Percentiles rank a stretch among this genome's conserved stretches.
phyloP scores from a whole-genome alignment of 2,329 filamentous ascomycete species.

The Alternaria sp. region DNA sequence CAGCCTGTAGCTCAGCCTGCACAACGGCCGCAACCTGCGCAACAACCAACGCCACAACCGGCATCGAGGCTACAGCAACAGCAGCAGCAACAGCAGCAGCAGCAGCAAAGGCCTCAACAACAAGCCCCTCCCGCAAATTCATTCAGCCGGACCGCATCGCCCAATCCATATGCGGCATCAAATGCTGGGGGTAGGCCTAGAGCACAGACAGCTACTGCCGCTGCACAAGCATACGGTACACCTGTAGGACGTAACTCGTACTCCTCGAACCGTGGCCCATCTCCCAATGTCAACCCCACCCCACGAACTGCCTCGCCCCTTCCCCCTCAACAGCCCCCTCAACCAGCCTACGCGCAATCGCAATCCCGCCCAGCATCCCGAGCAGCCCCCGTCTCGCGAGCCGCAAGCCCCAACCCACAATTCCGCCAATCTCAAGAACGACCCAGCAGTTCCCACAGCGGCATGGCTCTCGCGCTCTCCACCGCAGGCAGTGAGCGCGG shows the following conservation, averaged over 20 bases:
- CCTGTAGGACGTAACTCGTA: slow-evolving; percentile 45
- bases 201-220: slow-evolving; percentile 49
- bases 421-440: slow-evolving; percentile 57
- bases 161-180: slow-evolving; percentile 65
- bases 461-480: slow-evolving; percentile 56
- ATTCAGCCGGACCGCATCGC: slow-evolving; percentile 53
- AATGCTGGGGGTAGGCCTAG: slow-evolving; percentile 40
- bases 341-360: slow-evolving; percentile 38
- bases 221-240: slow-evolving; percentile 41
- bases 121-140: slow-evolving; percentile 16
- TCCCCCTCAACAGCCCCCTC: slow-evolving; percentile 47
- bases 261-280: slow-evolving; percentile 46
- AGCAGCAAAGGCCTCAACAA: slow-evolving; percentile 3
- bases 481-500: slow-evolving; percentile 47
- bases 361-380: slow-evolving; percentile 39
- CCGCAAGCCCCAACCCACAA: slow-evolving; percentile 60
- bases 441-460: slow-evolving; percentile 54
- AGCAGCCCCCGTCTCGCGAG: slow-evolving; percentile 48
- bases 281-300: slow-evolving; percentile 46
- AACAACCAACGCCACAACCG: slow-evolving; percentile 5
- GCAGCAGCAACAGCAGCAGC: slow-evolving; percentile 3
- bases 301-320: slow-evolving; percentile 53
- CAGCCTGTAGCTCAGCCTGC: slow-evolving; percentile 4
- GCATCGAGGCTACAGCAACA: slow-evolving; percentile 7
- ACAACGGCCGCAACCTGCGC: neutral